A percentile compares a stretch with the other conserved stretches of the same genome.
Evolutionary conservation across 225 moss, liverwort and hornwort genomes (phyloP).

Genomic region (Sphagnum tenellum): DNA sequence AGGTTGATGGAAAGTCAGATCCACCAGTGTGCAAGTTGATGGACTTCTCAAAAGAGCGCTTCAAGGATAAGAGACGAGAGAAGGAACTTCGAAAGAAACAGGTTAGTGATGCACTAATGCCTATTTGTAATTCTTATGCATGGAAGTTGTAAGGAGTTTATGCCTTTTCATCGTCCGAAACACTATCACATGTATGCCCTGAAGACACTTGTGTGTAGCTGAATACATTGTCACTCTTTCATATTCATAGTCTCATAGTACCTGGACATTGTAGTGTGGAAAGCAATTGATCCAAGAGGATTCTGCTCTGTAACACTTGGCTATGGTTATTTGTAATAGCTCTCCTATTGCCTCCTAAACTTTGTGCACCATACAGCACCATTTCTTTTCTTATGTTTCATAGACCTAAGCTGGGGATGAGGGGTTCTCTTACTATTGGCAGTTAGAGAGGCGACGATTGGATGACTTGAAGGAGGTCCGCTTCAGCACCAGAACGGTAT

Average conservation of each 20-base stretch:
- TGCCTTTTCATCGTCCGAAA: too few species aligned
- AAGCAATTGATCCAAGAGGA: too few species aligned
- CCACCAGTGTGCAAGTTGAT: slow-evolving; percentile 95
- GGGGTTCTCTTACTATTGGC: neutral
- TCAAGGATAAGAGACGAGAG: slow-evolving; percentile 87
- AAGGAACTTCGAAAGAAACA: slow-evolving; percentile 79
- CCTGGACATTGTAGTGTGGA: too few species aligned
- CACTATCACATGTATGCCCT: too few species aligned
- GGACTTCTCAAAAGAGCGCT: slow-evolving; percentile 83
- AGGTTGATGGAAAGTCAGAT: slow-evolving; percentile 78
- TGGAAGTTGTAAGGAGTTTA: neutral
- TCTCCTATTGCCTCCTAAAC: neutral
- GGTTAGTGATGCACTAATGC: slow-evolving; percentile 10
- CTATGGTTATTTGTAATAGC: too few species aligned
- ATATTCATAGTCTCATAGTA: too few species aligned
- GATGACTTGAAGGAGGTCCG: slow-evolving; percentile 86
- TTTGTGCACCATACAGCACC: neutral
- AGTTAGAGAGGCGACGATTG: slow-evolving; percentile 63
- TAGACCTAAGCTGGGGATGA: slow-evolving; percentile 2
- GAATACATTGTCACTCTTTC: too few species aligned
- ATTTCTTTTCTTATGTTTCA: neutral
- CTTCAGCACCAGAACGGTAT: slow-evolving; percentile 70
- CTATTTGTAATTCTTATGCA: neutral
- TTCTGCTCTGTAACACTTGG: too few species aligned
- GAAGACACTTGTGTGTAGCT: too few species aligned